These are phyloP conservation scores for Schwanniomyces etchellsii DNA, from an alignment of 1,139 yeast species.

Conservation along the genomic window DNA sequence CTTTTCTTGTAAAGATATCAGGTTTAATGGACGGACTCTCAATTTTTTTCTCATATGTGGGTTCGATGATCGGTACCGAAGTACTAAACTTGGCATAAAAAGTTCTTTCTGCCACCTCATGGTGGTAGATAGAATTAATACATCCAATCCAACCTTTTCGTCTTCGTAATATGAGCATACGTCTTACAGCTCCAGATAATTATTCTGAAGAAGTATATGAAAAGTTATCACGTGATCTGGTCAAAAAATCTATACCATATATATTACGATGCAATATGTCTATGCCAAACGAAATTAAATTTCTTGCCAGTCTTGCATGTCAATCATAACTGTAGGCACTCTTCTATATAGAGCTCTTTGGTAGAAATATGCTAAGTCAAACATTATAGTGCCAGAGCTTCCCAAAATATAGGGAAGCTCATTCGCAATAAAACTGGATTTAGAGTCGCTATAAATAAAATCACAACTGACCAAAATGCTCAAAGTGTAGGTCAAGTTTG, in stretches of 20 bases:
- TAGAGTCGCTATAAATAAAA: conserved; percentile 26
- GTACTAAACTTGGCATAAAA: no score
- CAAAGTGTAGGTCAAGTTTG: conserved; percentile 75
- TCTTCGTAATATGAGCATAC: no score
- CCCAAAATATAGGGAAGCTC: conserved; percentile 85
- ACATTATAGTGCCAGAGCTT: conserved; percentile 77
- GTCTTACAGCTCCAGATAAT: no score
- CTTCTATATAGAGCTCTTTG: conserved; percentile 44
- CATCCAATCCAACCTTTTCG: no score
- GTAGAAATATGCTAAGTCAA: conserved; percentile 70
- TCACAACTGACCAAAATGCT: conserved; percentile 59
- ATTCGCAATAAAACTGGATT: conserved; percentile 47
- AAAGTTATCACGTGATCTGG: no score
- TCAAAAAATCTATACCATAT: no score
- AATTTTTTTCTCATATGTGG: neutral
- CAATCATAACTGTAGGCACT: neutral
- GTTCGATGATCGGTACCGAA: no score
- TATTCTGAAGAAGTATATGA: no score
- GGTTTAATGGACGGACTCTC: conserved; percentile 5
- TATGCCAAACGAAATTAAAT: no score
- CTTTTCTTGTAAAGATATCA: conserved; percentile 6
- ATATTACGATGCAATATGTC: no score
- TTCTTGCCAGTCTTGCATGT: conserved; percentile 1
- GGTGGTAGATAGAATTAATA: no score
- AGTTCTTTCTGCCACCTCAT: no score